Conservation (phyloP, 805 yeast species). For the Nakazawaea sp. region DNA sequence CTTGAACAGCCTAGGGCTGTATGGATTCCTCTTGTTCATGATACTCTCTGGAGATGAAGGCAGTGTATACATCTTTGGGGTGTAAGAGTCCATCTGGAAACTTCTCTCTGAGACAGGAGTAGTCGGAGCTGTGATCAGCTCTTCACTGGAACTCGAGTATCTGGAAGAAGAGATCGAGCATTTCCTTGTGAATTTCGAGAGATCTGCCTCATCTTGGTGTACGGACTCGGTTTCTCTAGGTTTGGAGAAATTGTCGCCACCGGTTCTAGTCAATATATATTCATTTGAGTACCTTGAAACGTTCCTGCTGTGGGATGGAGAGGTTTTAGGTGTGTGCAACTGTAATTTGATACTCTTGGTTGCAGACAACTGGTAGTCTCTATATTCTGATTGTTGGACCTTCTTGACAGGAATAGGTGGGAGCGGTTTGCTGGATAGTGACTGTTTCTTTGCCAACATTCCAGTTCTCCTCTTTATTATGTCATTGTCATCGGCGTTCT, state of each 20-base stretch:
- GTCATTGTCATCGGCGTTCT: conserved; percentile 4
- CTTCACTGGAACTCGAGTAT: conserved; percentile 2
- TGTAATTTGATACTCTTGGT: background rate
- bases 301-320: background rate
- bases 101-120: background rate
- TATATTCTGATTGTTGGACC: conserved; percentile 16
- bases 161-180: conserved; percentile 5
- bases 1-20: conserved; percentile 3
- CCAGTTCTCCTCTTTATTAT: background rate
- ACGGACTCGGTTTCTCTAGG: background rate
- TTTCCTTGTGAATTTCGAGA: conserved; percentile 7
- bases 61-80: background rate
- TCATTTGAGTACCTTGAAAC: background rate
- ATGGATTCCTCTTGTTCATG: conserved; percentile 2
- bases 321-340: background rate
- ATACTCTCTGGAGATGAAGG: background rate
- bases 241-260: conserved; percentile 3
- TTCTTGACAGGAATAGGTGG: conserved; percentile 19
- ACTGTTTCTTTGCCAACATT: conserved; percentile 7
- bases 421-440: conserved; percentile 5
- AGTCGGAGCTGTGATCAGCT: conserved; percentile 2
- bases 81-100: background rate
- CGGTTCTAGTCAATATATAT: conserved; percentile 7
- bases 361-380: conserved; percentile 14
- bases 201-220: conserved; percentile 7